These are phyloP conservation scores for Claviceps maximensis DNA, from an alignment of 2,329 filamentous ascomycete genomes.

Conservation along the genomic window DNA sequence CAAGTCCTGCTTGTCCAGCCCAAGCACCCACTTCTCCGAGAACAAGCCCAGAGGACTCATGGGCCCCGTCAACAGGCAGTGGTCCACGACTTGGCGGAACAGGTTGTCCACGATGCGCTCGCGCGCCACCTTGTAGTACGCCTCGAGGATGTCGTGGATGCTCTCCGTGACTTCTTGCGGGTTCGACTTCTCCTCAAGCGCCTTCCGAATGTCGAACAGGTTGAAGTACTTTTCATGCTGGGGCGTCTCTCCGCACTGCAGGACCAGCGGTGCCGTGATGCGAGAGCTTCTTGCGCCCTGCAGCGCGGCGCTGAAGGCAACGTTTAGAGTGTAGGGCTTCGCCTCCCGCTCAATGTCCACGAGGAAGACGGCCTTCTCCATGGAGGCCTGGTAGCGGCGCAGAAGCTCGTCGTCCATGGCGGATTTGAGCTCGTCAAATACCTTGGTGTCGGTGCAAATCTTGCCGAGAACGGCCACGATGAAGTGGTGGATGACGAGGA, in stretches of 20 bases:
- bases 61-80: slow-evolving; percentile 3
- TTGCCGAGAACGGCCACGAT: slow-evolving; percentile 28
- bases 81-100: slow-evolving; percentile 34
- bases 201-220: background rate
- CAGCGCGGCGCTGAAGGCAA: slow-evolving; percentile 33
- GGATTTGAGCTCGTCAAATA: slow-evolving; percentile 28
- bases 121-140: slow-evolving; percentile 48
- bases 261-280: background rate
- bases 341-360: slow-evolving; percentile 35
- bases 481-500: slow-evolving; percentile 39
- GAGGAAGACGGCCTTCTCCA: slow-evolving; percentile 37
- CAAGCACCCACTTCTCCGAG: slow-evolving; percentile 2
- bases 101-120: slow-evolving; percentile 52
- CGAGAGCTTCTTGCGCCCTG: slow-evolving; percentile 13
- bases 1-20: background rate
- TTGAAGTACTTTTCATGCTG: background rate
- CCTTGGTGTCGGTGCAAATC: slow-evolving; percentile 28
- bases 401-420: slow-evolving; percentile 34
- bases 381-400: slow-evolving; percentile 30
- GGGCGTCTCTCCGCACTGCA: background rate
- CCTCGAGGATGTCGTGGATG: slow-evolving; percentile 45
- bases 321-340: slow-evolving; percentile 36
- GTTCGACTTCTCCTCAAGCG: slow-evolving; percentile 13
- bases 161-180: slow-evolving; percentile 29
- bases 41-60: slow-evolving; percentile 2